These are phyloP conservation scores for Pseudovirgaria hyperparasitica DNA, from an alignment of 2,329 filamentous ascomycete genomes.

Conservation along the genomic window DNA sequence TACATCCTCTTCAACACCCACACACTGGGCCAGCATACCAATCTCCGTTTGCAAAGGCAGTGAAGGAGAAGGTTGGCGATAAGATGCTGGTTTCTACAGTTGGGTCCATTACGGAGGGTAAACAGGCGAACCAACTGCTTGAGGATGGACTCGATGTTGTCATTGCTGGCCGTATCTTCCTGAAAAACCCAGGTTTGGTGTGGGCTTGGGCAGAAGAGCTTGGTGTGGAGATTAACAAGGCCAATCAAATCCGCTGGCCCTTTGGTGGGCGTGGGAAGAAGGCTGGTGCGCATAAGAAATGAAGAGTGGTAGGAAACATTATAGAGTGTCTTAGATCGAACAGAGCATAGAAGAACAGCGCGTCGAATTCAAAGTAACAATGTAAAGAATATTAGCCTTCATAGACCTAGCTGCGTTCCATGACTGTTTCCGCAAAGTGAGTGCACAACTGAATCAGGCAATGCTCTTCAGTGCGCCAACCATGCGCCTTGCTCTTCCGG, in stretches of 20 bases:
- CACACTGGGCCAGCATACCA: conserved; percentile 56
- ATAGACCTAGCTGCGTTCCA: no score
- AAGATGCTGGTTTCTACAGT: conserved; percentile 62
- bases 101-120: conserved; percentile 57
- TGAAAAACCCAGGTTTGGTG: conserved; percentile 71
- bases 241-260: conserved; percentile 57
- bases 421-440: no score
- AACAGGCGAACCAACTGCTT: conserved; percentile 51
- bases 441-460: no score
- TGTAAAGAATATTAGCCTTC: no score
- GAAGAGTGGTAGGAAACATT: no score
- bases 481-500: no score
- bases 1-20: conserved; percentile 49
- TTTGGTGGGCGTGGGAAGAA: conserved; percentile 37
- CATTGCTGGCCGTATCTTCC: conserved; percentile 61
- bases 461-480: no score
- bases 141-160: conserved; percentile 51
- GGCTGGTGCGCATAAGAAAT: no score
- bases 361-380: no score
- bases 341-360: no score
- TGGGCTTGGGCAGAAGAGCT: conserved; percentile 61
- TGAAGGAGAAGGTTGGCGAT: conserved; percentile 63
- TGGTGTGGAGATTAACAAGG: conserved; percentile 56
- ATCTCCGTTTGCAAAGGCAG: conserved; percentile 54
- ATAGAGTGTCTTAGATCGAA: no score